A percentile compares a stretch with the other conserved stretches of the same genome.
Evolutionary conservation across 2,329 filamentous ascomycete genomes (phyloP).

Genomic region (Penicillium rolfsii): DNA sequence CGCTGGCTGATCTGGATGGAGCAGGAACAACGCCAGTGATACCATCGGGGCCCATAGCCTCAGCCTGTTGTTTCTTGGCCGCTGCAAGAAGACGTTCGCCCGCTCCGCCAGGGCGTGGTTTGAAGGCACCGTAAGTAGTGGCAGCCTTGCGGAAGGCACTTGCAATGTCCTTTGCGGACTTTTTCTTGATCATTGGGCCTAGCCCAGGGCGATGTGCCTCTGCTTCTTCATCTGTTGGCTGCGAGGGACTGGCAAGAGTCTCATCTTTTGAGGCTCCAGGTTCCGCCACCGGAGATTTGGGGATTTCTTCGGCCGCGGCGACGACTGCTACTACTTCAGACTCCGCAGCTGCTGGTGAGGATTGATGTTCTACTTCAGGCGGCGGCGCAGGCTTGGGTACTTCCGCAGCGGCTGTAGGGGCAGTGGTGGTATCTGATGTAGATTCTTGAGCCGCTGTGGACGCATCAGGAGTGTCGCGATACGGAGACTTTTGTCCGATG

Average conservation of each 20-base stretch:
- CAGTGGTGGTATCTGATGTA: conserved; percentile 9
- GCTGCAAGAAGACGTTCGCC: conserved; percentile 74
- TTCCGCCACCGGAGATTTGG: conserved; percentile 13
- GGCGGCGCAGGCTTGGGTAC: conserved; percentile 29
- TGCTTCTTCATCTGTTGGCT: conserved; percentile 51
- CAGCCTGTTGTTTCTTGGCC: conserved; percentile 55
- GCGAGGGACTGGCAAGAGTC: conserved; percentile 20
- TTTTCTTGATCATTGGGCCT: conserved; percentile 87
- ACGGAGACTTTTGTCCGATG: conserved; percentile 34
- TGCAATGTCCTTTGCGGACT: conserved; percentile 72
- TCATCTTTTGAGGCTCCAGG: conserved; percentile 12
- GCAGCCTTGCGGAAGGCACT: conserved; percentile 80
- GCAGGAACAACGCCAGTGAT: conserved; percentile 87
- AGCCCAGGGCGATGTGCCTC: conserved; percentile 71
- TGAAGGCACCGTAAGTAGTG: conserved; percentile 72
- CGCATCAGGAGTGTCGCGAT: conserved; percentile 37
- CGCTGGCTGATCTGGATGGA: conserved; percentile 57
- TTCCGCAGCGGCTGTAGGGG: conserved; percentile 26
- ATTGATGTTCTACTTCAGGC: conserved; percentile 14
- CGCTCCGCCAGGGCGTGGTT: conserved; percentile 83
- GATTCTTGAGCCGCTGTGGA: conserved; percentile 29
- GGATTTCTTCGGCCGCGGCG: conserved; percentile 15
- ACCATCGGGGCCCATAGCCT: conserved; percentile 76
- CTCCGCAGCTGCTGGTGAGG: conserved; percentile 18
- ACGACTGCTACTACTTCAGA: conserved; percentile 23